Conservation (phyloP, 108 stramenopile species). For the Nitzschia sp. region DNA sequence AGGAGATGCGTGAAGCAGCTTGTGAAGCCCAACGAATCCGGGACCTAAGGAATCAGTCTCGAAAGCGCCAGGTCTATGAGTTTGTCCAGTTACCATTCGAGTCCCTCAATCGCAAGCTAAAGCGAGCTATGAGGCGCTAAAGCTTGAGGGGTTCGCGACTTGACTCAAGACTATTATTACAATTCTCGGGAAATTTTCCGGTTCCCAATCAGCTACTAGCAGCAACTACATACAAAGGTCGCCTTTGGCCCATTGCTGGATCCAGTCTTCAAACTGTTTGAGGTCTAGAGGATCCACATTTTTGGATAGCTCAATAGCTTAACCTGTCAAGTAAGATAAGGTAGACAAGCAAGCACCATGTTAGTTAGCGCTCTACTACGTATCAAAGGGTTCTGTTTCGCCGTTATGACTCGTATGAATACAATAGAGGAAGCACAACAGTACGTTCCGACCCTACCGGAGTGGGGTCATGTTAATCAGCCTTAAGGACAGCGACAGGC, state of each 20-base stretch:
- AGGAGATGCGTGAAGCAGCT: slow-evolving; percentile 20
- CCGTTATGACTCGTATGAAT: slow-evolving; percentile 64
- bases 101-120: not conserved
- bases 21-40: slow-evolving; percentile 7
- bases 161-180: too few relatives aligned
- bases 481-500: slow-evolving; percentile 55
- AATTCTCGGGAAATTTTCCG: too few relatives aligned
- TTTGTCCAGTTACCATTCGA: slow-evolving; percentile 7
- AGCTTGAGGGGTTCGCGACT: too few relatives aligned
- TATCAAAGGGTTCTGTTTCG: slow-evolving; percentile 51
- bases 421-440: slow-evolving; percentile 49
- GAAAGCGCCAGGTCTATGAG: not conserved
- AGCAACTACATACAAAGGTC: too few relatives aligned
- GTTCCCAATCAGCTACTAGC: too few relatives aligned
- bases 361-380: too few relatives aligned
- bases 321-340: too few relatives aligned
- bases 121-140: not conserved
- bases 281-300: too few relatives aligned
- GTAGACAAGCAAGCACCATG: too few relatives aligned
- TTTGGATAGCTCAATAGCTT: too few relatives aligned
- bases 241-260: too few relatives aligned
- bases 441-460: slow-evolving; percentile 49
- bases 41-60: not conserved
- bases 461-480: slow-evolving; percentile 48
- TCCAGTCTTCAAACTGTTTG: too few relatives aligned